Evolutionary conservation across 768 basidiomycete species (phyloP).

Genomic region (Mycena metata): DNA sequence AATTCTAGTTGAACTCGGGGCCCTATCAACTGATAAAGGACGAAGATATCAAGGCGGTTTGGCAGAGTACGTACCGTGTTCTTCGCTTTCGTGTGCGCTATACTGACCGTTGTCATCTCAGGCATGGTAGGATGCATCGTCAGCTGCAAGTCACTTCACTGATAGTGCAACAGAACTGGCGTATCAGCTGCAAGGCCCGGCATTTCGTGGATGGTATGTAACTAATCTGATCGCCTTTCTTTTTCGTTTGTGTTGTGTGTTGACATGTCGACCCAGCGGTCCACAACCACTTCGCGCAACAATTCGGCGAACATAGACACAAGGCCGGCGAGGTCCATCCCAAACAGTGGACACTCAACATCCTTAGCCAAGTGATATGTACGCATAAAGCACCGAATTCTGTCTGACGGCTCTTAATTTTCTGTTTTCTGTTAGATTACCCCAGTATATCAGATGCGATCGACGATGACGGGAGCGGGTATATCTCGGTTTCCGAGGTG

Average conservation of each 20-base stretch:
- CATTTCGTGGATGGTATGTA: slow-evolving; percentile 38
- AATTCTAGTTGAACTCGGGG: slow-evolving; percentile 34
- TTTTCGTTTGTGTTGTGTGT: background rate
- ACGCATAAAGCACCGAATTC: background rate
- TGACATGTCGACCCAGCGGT: slow-evolving; percentile 32
- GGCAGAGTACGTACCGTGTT: slow-evolving; percentile 28
- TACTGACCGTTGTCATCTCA: background rate
- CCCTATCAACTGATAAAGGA: slow-evolving; percentile 40
- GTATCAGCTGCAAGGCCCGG: slow-evolving; percentile 38
- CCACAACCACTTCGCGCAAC: slow-evolving; percentile 36
- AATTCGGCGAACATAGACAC: slow-evolving; percentile 34
- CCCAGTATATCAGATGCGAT: slow-evolving; percentile 44
- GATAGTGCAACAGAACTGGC: slow-evolving; percentile 34
- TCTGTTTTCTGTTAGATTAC: slow-evolving; percentile 38
- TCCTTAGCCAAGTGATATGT: slow-evolving; percentile 41
- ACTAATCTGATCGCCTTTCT: background rate
- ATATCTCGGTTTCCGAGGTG: slow-evolving; percentile 42
- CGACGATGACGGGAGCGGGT: slow-evolving; percentile 44
- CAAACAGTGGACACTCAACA: slow-evolving; percentile 37
- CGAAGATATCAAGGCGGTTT: slow-evolving; percentile 38
- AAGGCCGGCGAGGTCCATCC: slow-evolving; percentile 20
- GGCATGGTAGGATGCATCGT: slow-evolving; percentile 26
- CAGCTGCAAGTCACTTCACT: background rate
- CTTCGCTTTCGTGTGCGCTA: background rate
- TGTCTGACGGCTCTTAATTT: background rate